Percentiles rank a stretch among this genome's conserved stretches.
phyloP scores from a whole-genome alignment of 192 early-diverging fungal species.

The Rhizophagus sp. region DNA sequence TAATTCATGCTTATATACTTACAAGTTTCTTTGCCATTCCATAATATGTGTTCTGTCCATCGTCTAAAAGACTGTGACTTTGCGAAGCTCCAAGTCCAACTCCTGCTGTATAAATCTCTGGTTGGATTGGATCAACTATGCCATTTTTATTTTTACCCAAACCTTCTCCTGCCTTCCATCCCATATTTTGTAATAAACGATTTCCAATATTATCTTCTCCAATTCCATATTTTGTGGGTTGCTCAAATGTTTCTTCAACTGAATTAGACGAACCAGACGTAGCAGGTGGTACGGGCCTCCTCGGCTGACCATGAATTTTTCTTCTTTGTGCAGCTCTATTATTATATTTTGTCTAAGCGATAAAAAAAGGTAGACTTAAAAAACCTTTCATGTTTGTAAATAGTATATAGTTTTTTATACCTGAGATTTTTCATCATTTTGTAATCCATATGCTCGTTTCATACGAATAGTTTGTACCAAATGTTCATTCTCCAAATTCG shows the following conservation, averaged over 20 bases:
- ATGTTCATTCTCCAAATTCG: neutral
- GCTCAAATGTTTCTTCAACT: conserved; percentile 30
- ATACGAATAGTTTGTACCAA: neutral
- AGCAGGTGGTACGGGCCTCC: conserved; percentile 17
- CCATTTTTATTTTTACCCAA: conserved; percentile 49
- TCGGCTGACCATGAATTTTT: conserved; percentile 47
- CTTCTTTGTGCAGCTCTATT: conserved; percentile 56
- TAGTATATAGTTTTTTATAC: neutral
- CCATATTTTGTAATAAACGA: conserved; percentile 60
- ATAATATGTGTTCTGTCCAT: neutral
- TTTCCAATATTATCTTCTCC: conserved; percentile 61
- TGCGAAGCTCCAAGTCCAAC: neutral
- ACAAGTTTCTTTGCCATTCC: neutral
- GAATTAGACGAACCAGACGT: neutral
- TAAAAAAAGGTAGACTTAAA: neutral
- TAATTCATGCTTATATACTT: neutral
- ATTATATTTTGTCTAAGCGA: conserved; percentile 38
- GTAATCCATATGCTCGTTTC: neutral
- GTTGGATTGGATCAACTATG: conserved; percentile 48
- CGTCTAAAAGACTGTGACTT: neutral
- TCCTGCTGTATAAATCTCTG: neutral
- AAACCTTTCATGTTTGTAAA: neutral
- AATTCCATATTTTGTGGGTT: conserved; percentile 51
- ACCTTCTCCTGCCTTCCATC: conserved; percentile 65
- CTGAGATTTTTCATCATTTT: neutral